A percentile compares a stretch with the other conserved stretches of the same genome.
Conservation (phyloP, 352 stramenopile genomes). For the Phytopythium ostracodes region DNA sequence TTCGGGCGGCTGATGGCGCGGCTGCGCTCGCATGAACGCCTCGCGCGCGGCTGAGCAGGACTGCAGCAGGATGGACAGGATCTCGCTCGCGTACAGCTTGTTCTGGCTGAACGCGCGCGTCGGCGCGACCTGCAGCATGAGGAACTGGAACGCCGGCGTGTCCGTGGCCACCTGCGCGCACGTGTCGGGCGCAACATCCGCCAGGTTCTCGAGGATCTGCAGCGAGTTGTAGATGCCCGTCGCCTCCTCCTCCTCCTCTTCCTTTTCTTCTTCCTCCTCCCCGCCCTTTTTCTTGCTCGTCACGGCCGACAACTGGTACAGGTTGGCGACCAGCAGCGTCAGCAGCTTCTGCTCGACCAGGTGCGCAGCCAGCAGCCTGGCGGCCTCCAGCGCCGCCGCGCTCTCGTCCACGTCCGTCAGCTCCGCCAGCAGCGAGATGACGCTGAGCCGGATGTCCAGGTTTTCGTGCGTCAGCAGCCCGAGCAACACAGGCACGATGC, state of each 20-base stretch:
- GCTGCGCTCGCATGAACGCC: conserved; percentile 32
- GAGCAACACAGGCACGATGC: conserved; percentile 63
- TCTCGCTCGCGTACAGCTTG: conserved; percentile 82
- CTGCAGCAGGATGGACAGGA: conserved; percentile 84
- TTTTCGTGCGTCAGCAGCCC: conserved; percentile 83
- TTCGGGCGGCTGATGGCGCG: background rate
- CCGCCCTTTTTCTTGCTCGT: conserved; percentile 11
- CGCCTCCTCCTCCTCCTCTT: conserved; percentile 50
- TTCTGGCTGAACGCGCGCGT: conserved; percentile 50
- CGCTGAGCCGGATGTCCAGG: conserved; percentile 58
- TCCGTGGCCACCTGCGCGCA: conserved; percentile 38
- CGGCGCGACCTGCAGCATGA: conserved; percentile 45
- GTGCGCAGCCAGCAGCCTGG: conserved; percentile 38
- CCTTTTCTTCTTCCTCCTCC: conserved; percentile 55
- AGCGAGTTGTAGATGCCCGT: conserved; percentile 75
- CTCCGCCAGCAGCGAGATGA: conserved; percentile 57
- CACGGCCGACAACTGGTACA: conserved; percentile 30
- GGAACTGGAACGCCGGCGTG: conserved; percentile 53
- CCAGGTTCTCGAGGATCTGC: conserved; percentile 79
- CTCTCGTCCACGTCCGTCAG: conserved; percentile 71
- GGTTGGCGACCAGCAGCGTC: conserved; percentile 38
- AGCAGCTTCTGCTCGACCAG: conserved; percentile 64
- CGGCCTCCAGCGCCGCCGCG: conserved; percentile 29
- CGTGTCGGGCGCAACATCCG: conserved; percentile 47
- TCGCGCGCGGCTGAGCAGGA: conserved; percentile 37